These are phyloP conservation scores for Quercus ilex DNA, from an alignment of 306 rosid species.

Conservation along the genomic window DNA sequence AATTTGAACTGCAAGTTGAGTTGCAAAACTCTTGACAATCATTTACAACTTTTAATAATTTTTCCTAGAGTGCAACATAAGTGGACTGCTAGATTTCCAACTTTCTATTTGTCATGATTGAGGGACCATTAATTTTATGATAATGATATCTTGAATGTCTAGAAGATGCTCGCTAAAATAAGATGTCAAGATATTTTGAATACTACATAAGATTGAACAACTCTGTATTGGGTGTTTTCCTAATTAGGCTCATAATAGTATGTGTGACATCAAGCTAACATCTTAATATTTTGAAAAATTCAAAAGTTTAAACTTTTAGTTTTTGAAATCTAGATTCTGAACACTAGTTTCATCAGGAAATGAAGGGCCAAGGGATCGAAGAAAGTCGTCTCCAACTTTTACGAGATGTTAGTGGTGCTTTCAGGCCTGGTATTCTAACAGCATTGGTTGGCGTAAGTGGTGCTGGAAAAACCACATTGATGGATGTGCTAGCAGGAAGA, in stretches of 20 bases:
- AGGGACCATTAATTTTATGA: background rate
- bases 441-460: constrained; percentile 59
- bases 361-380: constrained; percentile 37
- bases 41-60: background rate
- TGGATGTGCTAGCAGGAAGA: constrained; percentile 60
- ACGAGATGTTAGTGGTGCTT: constrained; percentile 47
- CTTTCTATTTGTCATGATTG: too few species aligned
- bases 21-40: too few species aligned
- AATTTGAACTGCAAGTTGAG: too few species aligned
- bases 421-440: constrained; percentile 50
- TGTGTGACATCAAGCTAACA: background rate
- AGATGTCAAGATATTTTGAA: background rate
- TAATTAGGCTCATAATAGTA: background rate
- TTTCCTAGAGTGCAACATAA: background rate
- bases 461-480: constrained; percentile 59
- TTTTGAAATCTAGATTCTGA: constrained; percentile 1
- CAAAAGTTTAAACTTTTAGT: background rate
- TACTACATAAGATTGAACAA: background rate
- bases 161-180: background rate
- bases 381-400: constrained; percentile 39
- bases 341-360: constrained; percentile 32
- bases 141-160: background rate
- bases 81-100: background rate
- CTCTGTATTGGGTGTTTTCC: background rate
- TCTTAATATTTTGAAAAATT: background rate